Evolutionary conservation across 208 protist species (phyloP).

Genomic region (Perkinsela sp.): DNA sequence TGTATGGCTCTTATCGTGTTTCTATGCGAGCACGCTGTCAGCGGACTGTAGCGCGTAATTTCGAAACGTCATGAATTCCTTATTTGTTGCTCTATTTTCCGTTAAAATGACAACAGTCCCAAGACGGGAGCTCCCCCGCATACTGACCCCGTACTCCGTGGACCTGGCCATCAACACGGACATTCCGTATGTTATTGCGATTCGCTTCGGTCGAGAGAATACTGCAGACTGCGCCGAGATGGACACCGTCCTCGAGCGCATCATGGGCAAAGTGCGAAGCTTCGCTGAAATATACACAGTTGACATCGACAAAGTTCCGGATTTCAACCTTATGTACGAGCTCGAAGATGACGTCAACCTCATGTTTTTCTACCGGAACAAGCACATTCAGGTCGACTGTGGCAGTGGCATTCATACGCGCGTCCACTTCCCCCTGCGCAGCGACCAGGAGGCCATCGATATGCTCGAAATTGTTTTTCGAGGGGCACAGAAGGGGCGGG

Average conservation of each 20-base stretch:
- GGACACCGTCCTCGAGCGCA: background rate
- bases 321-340: slow-evolving; percentile 87
- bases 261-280: slow-evolving; percentile 23
- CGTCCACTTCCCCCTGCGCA: slow-evolving; percentile 64
- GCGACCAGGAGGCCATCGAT: slow-evolving; percentile 77
- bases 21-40: too few species aligned
- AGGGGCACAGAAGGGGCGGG: slow-evolving; percentile 62
- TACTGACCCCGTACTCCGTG: background rate
- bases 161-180: background rate
- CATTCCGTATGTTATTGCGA: background rate
- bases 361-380: slow-evolving; percentile 87
- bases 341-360: slow-evolving; percentile 67
- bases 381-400: slow-evolving; percentile 79
- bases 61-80: too few species aligned
- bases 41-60: too few species aligned
- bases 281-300: slow-evolving; percentile 74
- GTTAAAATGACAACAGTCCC: background rate
- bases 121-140: background rate
- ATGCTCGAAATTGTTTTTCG: slow-evolving; percentile 67
- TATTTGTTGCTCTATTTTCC: background rate
- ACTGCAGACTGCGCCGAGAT: background rate
- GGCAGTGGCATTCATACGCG: slow-evolving; percentile 85
- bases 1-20: too few species aligned
- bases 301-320: slow-evolving; percentile 39
- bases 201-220: background rate